phyloP scores from a whole-genome alignment of 208 protist genomes.

The Wallacemonas sp. region DNA sequence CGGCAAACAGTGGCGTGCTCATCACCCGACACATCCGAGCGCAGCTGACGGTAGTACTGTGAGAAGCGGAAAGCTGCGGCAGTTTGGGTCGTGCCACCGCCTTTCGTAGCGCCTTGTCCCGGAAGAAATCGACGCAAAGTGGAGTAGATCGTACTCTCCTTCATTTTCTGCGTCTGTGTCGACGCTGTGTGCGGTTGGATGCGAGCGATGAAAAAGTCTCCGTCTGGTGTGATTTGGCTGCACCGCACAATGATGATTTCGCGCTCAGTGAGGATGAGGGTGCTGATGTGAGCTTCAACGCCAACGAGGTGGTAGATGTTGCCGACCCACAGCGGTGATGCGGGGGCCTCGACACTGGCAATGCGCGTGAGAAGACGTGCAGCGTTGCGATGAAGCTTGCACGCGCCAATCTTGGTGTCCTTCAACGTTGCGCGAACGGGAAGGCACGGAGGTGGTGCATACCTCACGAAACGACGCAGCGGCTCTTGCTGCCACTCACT shows the following conservation, averaged over 20 bases:
- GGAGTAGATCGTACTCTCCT: constrained; percentile 21
- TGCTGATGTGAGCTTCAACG: constrained; percentile 59
- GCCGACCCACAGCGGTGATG: constrained; percentile 35
- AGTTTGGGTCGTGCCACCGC: constrained; percentile 23
- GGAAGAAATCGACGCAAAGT: constrained; percentile 41
- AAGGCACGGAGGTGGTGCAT: constrained; percentile 50
- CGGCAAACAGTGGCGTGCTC: constrained; percentile 58
- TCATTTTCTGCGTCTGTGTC: constrained; percentile 24
- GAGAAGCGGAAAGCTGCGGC: constrained; percentile 63
- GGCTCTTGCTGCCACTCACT: constrained; percentile 19
- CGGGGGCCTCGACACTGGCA: constrained; percentile 19
- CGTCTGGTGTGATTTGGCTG: constrained; percentile 52
- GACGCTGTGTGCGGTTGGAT: constrained; percentile 46
- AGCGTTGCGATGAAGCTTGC: constrained; percentile 37
- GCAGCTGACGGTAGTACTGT: constrained; percentile 76
- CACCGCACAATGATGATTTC: constrained; percentile 69
- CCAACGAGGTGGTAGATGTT: constrained; percentile 70
- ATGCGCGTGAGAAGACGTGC: constrained; percentile 43
- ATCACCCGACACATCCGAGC: constrained; percentile 38
- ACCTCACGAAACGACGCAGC: constrained; percentile 52
- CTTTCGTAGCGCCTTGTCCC: constrained; percentile 17
- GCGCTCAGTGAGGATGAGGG: constrained; percentile 39
- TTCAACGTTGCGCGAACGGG: constrained; percentile 22
- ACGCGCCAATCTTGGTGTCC: constrained; percentile 3
- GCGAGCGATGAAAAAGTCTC: constrained; percentile 63